Evolutionary conservation across 2,329 filamentous ascomycete species (phyloP), one percentile per base, ranked within the genome.

Genomic region (Pseudogymnoascus sp.): DNA sequence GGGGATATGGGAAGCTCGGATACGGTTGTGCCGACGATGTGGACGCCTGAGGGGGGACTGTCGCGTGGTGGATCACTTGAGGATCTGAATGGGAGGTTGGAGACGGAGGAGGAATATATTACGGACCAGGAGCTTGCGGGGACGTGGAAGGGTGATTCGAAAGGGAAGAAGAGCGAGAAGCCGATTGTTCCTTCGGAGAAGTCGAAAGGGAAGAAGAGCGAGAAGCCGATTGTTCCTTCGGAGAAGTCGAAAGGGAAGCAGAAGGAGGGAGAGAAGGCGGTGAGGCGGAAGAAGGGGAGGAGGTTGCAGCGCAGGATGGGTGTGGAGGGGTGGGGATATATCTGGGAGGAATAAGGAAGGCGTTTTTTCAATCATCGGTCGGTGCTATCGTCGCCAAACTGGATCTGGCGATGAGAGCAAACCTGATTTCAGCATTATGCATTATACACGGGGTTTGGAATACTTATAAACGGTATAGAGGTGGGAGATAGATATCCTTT

Each of bases 371-470:
- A 52, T 30, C 25, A 55, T 55, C 45, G 3, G 8, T 19, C 19
- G 19, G 7, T 52, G 49, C 25, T 5, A 19, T 2, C n/a, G 49
- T 55, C n/a, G 49, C 49, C 49, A 55, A 11, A 55, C 49, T 55
- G 49, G 49, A 55, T 55, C n/a, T 30, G 49, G 49, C 49, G 49
- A 11, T 28, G n/a, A 28, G 49, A 33, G 49, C 49, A 11, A 33
- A 33, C 11, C n/a, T 52, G 45, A 30, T 52, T 55, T 55, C 45
- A 12, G 49, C 49, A 55, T 55, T 55, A 55, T 55, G 49, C 49
- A 55, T 55, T 55, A 55, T 55, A 55, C n/a, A 33, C 7, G 28
- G 49, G 49, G 28, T 33, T 55, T 25, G 45, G 42, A 12, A 30
- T 19, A 16, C 23, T 52, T 55, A 55, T 55, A 55, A 55, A 55